These are phyloP conservation scores for Saprolegnia diclina DNA, from an alignment of 352 stramenopile species.

Conservation along the genomic window DNA sequence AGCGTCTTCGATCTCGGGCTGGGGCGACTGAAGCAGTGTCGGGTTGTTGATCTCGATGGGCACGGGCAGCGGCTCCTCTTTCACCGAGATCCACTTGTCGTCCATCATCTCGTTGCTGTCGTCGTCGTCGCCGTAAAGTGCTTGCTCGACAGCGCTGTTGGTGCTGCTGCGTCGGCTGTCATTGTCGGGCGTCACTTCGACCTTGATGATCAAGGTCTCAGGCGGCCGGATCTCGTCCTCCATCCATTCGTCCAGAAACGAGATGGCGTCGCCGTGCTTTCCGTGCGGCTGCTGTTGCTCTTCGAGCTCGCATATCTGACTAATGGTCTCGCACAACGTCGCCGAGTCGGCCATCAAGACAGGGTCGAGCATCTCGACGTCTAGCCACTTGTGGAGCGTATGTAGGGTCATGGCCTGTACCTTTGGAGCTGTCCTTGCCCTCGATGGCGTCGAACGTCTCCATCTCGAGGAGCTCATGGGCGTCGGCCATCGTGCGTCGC, in stretches of 20 bases:
- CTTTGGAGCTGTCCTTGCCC: background rate
- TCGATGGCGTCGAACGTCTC: constrained; percentile 15
- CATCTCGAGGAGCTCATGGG: constrained; percentile 22
- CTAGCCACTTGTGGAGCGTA: background rate
- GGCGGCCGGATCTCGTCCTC: constrained; percentile 12
- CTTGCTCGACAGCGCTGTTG: constrained; percentile 20
- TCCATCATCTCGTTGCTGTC: constrained; percentile 12
- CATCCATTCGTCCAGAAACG: constrained; percentile 10
- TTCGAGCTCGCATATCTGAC: constrained; percentile 24
- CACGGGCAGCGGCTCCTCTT: background rate
- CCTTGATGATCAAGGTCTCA: background rate
- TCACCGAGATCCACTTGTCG: background rate
- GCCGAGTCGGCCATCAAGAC: constrained; percentile 18
- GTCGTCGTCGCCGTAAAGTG: constrained; percentile 24
- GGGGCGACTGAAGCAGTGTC: background rate
- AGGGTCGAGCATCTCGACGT: constrained; percentile 16
- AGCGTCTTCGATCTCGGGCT: constrained; percentile 3
- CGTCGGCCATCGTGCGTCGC: constrained; percentile 4
- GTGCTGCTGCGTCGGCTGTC: background rate
- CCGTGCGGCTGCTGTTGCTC: constrained; percentile 3
- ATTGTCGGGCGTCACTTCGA: background rate
- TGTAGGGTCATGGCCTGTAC: background rate
- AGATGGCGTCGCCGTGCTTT: background rate
- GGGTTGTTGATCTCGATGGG: background rate
- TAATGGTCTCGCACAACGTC: constrained; percentile 19